Evolutionary conservation across 495 filamentous ascomycete genomes (phyloP).

Genomic region (Talaromyces nanjingensis): DNA sequence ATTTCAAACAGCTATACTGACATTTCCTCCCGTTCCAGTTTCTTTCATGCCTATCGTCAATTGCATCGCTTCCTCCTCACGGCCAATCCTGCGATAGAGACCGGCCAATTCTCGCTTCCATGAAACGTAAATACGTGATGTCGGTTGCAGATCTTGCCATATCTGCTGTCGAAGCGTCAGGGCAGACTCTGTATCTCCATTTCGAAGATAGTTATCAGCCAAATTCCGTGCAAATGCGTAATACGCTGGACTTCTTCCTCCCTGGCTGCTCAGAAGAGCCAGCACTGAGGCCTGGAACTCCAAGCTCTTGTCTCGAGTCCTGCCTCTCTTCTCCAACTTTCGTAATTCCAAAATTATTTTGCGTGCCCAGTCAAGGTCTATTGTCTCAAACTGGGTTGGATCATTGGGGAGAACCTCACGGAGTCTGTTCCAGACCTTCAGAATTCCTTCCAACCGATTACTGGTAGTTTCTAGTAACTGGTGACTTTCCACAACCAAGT

Average conservation of each 20-base stretch:
- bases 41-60: background rate
- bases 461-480: background rate
- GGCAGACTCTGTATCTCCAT: background rate
- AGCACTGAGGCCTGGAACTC: background rate
- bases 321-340: background rate
- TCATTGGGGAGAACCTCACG: background rate
- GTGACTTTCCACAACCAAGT: background rate
- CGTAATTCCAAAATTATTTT: background rate
- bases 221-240: background rate
- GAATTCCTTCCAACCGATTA: background rate
- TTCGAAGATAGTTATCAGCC: background rate
- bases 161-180: background rate
- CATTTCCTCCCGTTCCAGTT: background rate
- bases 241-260: background rate
- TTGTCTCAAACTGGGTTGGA: background rate
- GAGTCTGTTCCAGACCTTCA: constrained; percentile 1
- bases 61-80: background rate
- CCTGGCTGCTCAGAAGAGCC: background rate
- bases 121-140: background rate
- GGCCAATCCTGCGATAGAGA: background rate
- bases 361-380: background rate
- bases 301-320: background rate
- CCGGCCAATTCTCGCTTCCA: background rate
- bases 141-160: background rate
- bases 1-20: background rate